phyloP scores from a whole-genome alignment of 2,329 filamentous ascomycete genomes.

The Clonostachys sp. region DNA sequence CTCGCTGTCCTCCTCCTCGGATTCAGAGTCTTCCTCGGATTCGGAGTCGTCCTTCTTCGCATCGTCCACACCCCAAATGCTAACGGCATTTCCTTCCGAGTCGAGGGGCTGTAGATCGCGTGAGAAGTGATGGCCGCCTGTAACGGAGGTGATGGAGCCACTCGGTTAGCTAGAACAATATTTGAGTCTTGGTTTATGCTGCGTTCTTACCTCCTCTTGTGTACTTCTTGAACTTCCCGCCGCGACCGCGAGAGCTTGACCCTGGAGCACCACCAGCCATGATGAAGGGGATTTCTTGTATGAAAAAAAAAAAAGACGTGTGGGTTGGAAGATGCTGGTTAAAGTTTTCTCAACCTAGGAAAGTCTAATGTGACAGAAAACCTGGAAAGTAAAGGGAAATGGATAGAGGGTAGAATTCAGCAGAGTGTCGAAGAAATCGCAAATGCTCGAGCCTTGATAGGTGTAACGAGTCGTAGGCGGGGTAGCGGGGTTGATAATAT shows the following conservation, averaged over 20 bases:
- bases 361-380: too few relatives aligned
- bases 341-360: too few relatives aligned
- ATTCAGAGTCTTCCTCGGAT: constrained; percentile 42
- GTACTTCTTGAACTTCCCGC: constrained; percentile 92
- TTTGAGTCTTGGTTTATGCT: neutral
- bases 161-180: constrained; percentile 10
- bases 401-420: too few relatives aligned
- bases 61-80: constrained; percentile 74
- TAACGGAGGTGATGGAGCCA: neutral
- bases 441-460: too few relatives aligned
- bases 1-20: constrained; percentile 43
- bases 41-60: constrained; percentile 42
- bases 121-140: constrained; percentile 94
- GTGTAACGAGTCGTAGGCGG: too few relatives aligned
- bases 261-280: constrained; percentile 44
- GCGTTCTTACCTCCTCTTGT: constrained; percentile 73
- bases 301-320: too few relatives aligned
- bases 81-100: constrained; percentile 80
- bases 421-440: too few relatives aligned
- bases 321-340: too few relatives aligned
- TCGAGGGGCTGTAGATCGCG: constrained; percentile 85
- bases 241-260: constrained; percentile 62
- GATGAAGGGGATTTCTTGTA: constrained; percentile 12
- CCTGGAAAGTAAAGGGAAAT: too few relatives aligned
- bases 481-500: too few relatives aligned